A percentile compares a stretch with the other conserved stretches of the same genome.
Evolutionary conservation across 2,329 filamentous ascomycete species (phyloP).

Genomic region (Fusarium domesticum): DNA sequence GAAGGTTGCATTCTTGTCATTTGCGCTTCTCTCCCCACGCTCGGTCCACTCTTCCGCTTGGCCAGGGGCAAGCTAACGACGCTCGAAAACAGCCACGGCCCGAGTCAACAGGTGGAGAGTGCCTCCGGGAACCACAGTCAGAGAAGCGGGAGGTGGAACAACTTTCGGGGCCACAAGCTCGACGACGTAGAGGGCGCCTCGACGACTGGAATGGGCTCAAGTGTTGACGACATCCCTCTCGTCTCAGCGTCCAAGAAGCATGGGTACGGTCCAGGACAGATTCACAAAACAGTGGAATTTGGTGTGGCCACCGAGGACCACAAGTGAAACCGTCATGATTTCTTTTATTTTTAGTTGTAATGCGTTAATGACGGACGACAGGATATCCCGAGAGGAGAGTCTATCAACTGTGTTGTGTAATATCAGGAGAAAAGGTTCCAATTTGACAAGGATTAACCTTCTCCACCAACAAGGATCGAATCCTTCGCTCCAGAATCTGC

Average conservation of each 20-base stretch:
- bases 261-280: background rate
- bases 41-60: conserved; percentile 23
- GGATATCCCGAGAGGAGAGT: no score
- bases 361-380: no score
- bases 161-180: conserved; percentile 12
- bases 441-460: no score
- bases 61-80: conserved; percentile 16
- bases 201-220: conserved; percentile 18
- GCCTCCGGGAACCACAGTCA: background rate
- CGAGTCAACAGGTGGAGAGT: conserved; percentile 6
- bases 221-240: conserved; percentile 28
- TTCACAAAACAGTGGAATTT: conserved; percentile 15
- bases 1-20: conserved; percentile 27
- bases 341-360: no score
- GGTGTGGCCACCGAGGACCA: conserved; percentile 1
- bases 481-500: no score
- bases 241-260: conserved; percentile 10
- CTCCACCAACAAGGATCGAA: no score
- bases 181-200: conserved; percentile 21
- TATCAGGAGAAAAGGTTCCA: background rate
- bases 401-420: background rate
- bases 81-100: conserved; percentile 4
- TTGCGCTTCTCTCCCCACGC: conserved; percentile 24
- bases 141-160: conserved; percentile 13
- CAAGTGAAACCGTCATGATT: background rate